These are phyloP conservation scores for Fusarium chuoi DNA, from an alignment of 2,329 filamentous ascomycete genomes.

Conservation along the genomic window DNA sequence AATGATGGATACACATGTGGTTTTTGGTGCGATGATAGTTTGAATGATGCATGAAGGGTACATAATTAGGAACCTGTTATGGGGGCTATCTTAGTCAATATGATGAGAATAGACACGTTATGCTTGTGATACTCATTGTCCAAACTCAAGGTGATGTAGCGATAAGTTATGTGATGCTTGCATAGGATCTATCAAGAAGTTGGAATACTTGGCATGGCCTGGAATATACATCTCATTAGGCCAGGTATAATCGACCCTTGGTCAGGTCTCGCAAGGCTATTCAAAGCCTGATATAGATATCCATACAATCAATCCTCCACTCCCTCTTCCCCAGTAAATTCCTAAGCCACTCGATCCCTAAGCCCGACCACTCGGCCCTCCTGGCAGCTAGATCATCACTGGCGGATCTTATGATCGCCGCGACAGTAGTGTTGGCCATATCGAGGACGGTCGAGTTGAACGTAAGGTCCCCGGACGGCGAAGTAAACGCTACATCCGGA, in stretches of 20 bases:
- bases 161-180: slow-evolving; percentile 1
- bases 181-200: not conserved
- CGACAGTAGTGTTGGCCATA: slow-evolving; percentile 75
- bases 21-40: slow-evolving; percentile 32
- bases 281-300: slow-evolving; percentile 82
- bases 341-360: slow-evolving; percentile 87
- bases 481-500: slow-evolving; percentile 29
- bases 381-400: slow-evolving; percentile 68
- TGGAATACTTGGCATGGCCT: not conserved
- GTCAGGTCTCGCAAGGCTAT: not conserved
- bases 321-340: slow-evolving; percentile 84
- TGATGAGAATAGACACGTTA: slow-evolving; percentile 35
- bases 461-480: slow-evolving; percentile 41
- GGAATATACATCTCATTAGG: slow-evolving; percentile 14
- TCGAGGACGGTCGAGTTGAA: slow-evolving; percentile 63
- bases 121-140: not conserved
- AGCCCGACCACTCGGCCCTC: slow-evolving; percentile 75
- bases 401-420: slow-evolving; percentile 73
- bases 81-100: slow-evolving; percentile 13
- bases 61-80: slow-evolving; percentile 33
- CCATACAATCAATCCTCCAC: slow-evolving; percentile 91
- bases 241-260: not conserved
- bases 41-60: slow-evolving; percentile 39
- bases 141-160: slow-evolving; percentile 3
- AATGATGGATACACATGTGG: slow-evolving; percentile 23